These are phyloP conservation scores for Trichoderma koningiopsis DNA, from an alignment of 2,329 filamentous ascomycete species.

Conservation along the genomic window DNA sequence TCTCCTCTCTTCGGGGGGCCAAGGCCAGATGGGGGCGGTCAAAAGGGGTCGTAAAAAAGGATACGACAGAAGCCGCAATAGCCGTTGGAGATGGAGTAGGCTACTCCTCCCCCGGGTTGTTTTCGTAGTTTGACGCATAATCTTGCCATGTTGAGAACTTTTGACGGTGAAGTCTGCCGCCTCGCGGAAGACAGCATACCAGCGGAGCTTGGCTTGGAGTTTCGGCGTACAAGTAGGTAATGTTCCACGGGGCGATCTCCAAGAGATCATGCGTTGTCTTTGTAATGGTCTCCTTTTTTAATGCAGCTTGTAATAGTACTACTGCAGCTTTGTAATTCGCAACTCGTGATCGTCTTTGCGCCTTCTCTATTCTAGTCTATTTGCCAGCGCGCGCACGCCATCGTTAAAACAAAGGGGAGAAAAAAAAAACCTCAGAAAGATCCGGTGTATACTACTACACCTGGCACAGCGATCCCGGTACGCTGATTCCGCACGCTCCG, in stretches of 20 bases:
- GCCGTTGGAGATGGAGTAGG: neutral
- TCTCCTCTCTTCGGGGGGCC: neutral
- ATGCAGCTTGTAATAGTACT: neutral
- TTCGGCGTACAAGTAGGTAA: neutral
- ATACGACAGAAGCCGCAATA: neutral
- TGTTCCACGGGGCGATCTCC: neutral
- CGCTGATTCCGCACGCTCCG: neutral
- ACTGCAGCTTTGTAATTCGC: neutral
- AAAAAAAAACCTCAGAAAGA: neutral
- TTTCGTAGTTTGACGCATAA: neutral
- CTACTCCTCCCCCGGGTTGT: neutral
- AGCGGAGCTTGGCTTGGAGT: neutral
- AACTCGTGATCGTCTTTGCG: neutral
- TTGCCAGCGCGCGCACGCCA: neutral
- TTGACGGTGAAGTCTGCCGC: neutral
- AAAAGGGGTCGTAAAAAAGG: neutral
- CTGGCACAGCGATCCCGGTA: neutral
- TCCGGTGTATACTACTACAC: neutral
- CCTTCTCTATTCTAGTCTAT: constrained; percentile 2
- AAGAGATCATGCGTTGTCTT: neutral
- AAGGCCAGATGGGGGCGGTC: neutral
- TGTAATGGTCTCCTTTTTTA: neutral
- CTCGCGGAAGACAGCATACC: neutral
- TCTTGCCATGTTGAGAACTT: neutral
- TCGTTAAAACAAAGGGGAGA: neutral